These are phyloP conservation scores for Cordyceps javanica DNA, from an alignment of 2,329 filamentous ascomycete species.

Conservation along the genomic window DNA sequence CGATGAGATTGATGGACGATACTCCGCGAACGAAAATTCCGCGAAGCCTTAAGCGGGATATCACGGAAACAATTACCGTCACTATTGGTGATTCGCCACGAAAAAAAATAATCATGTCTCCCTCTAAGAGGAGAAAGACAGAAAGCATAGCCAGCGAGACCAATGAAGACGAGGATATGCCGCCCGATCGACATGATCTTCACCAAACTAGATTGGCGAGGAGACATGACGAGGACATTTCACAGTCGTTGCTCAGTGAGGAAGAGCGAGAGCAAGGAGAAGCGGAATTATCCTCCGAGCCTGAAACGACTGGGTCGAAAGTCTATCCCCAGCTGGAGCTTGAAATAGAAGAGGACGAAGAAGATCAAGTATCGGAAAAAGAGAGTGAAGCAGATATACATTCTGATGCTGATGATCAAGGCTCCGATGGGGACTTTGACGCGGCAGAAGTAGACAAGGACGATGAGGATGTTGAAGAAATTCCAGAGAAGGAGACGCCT, in stretches of 20 bases:
- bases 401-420: constrained; percentile 13
- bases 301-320: not conserved
- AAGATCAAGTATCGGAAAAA: not conserved
- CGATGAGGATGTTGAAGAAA: constrained; percentile 40
- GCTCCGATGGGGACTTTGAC: constrained; percentile 10
- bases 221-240: not conserved
- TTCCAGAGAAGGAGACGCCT: constrained; percentile 24
- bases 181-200: not conserved
- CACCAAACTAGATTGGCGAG: not conserved
- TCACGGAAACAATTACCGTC: constrained; percentile 5
- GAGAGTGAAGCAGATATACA: not conserved
- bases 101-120: not conserved
- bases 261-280: not conserved
- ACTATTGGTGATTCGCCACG: constrained; percentile 7
- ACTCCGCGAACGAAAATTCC: constrained; percentile 4
- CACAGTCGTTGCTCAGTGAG: not conserved
- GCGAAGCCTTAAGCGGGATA: constrained; percentile 4
- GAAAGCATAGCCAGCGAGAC: constrained; percentile 8
- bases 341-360: not conserved
- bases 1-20: constrained; percentile 3
- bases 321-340: not conserved
- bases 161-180: not conserved
- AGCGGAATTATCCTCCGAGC: no score
- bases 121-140: constrained; percentile 4
- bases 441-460: constrained; percentile 11